A percentile compares a stretch with the other conserved stretches of the same genome.
Conservation (phyloP, 2,329 filamentous ascomycete species). For the Aureobasidium sp. region DNA sequence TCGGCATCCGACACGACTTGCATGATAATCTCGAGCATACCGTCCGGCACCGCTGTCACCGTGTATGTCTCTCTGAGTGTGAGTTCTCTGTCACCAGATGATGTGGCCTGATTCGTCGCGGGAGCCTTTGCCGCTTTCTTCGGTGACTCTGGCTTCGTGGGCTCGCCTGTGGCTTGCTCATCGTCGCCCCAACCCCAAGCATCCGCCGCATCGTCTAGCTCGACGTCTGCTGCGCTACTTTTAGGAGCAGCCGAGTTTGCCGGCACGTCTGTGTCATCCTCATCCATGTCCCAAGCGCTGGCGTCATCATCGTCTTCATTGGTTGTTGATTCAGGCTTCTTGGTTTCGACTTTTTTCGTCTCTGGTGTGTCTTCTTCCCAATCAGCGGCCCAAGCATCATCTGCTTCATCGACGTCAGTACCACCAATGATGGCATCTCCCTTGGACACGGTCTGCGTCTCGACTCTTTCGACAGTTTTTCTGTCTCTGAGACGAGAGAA, state of each 20-base stretch:
- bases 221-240: slow-evolving; percentile 16
- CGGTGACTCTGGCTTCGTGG: slow-evolving; percentile 15
- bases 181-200: slow-evolving; percentile 86
- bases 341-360: slow-evolving; percentile 24
- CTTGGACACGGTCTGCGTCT: slow-evolving; percentile 69
- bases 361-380: slow-evolving; percentile 54
- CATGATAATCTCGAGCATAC: slow-evolving; percentile 62
- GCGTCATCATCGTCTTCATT: slow-evolving; percentile 36
- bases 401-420: slow-evolving; percentile 32
- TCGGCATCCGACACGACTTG: slow-evolving; percentile 38
- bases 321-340: slow-evolving; percentile 18
- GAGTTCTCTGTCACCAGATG: slow-evolving; percentile 35
- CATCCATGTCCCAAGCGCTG: slow-evolving; percentile 41
- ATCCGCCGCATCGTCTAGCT: slow-evolving; percentile 41
- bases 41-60: slow-evolving; percentile 78
- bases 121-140: slow-evolving; percentile 16
- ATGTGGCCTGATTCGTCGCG: slow-evolving; percentile 15
- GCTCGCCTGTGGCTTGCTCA: slow-evolving; percentile 25
- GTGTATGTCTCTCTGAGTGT: slow-evolving; percentile 79
- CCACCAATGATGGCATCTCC: slow-evolving; percentile 58
- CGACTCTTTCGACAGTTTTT: slow-evolving; percentile 70
- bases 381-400: slow-evolving; percentile 65
- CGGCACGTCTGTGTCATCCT: slow-evolving; percentile 31
- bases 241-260: not conserved
- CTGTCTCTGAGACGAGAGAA: slow-evolving; percentile 57